A percentile compares a stretch with the other conserved stretches of the same genome.
phyloP scores from a whole-genome alignment of 1,284 basidiomycete species.

The Grifola frondosa region DNA sequence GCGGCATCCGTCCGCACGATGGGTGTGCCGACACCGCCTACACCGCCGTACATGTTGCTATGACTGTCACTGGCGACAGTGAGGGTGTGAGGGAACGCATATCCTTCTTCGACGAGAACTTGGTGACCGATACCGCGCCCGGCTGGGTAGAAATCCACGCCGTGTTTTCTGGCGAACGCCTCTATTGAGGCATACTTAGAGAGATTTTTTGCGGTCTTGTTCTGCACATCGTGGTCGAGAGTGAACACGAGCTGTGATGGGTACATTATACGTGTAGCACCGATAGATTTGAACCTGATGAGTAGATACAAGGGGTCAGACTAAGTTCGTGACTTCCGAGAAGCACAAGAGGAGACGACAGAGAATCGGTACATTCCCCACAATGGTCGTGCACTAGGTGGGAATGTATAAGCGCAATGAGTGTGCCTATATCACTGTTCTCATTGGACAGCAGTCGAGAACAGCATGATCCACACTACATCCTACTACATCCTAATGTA shows the following conservation, averaged over 20 bases:
- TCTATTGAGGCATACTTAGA: slow-evolving; percentile 94
- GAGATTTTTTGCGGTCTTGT: slow-evolving; percentile 91
- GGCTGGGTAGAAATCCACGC: slow-evolving; percentile 95
- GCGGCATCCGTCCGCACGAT: slow-evolving; percentile 94
- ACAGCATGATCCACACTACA: too few species aligned
- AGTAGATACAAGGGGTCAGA: slow-evolving; percentile 3
- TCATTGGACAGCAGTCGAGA: too few species aligned
- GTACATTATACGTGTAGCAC: slow-evolving; percentile 84
- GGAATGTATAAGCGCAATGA: not conserved
- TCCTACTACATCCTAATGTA: not conserved
- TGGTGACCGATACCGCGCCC: slow-evolving; percentile 99
- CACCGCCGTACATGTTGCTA: slow-evolving; percentile 98
- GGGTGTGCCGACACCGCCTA: slow-evolving; percentile 95
- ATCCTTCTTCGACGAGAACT: slow-evolving; percentile 93
- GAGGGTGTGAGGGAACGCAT: slow-evolving; percentile 91
- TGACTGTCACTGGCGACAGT: slow-evolving; percentile 97
- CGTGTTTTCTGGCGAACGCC: slow-evolving; percentile 83
- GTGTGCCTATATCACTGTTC: not conserved
- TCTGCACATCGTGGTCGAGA: slow-evolving; percentile 98
- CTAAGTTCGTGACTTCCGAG: slow-evolving; percentile 7
- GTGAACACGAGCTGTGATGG: slow-evolving; percentile 91
- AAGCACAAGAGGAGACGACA: too few species aligned
- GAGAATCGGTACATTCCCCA: too few species aligned
- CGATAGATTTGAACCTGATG: slow-evolving; percentile 89
- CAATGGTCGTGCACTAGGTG: too few species aligned